Evolutionary conservation across 2,329 filamentous ascomycete species (phyloP), one percentile per base, ranked within the genome.

Genomic region (Fonsecaea multimorphosa): DNA sequence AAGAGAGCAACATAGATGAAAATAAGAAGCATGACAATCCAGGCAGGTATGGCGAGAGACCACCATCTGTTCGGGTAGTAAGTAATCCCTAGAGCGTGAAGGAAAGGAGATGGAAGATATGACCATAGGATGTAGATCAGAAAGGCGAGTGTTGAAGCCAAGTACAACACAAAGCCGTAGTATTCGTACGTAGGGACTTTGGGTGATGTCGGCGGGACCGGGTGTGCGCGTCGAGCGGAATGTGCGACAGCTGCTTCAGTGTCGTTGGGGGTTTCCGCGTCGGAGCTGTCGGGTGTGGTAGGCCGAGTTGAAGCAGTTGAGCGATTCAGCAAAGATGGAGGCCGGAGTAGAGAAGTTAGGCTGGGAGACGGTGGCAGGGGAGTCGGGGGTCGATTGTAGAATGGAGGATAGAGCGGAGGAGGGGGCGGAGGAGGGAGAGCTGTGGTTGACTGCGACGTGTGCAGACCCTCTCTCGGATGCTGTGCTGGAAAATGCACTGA

Each of bases 181-280:
- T 98, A 99, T 77, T 99, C 95, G 81, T 99, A 98, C 0, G 95
- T 99, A n/a, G 95, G 95, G 1, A 99, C 93, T 76, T 95, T 93
- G 1, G 95, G 95, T 61, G 90, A 90, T 1, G 93, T 93, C 63
- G 92, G 90, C 5, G 93, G 92, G 19, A 97, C 87, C 1, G 86
- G 89, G 68, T 83, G 85, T 67, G 81, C 85, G 72, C 82, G 83
- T 57, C 81, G 83, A 62, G 84, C 87, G 31, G 85, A 87, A 74
- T 80, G 84, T 31, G 88, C 84, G 40, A 90, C 86, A 14, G 83
- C 84, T 3, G 84, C 83, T 65, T 86, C 85, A 6, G 86, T 85
- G 70, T 86, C 85, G 65, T 85, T 86, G 1, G 83, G 79, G 0
- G 83, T 84, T 72, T 98, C 94, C 71, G 93, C 90, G 78, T 96